Conservation (phyloP, 1,139 yeast species). For the Saccharomyces hybrid region DNA sequence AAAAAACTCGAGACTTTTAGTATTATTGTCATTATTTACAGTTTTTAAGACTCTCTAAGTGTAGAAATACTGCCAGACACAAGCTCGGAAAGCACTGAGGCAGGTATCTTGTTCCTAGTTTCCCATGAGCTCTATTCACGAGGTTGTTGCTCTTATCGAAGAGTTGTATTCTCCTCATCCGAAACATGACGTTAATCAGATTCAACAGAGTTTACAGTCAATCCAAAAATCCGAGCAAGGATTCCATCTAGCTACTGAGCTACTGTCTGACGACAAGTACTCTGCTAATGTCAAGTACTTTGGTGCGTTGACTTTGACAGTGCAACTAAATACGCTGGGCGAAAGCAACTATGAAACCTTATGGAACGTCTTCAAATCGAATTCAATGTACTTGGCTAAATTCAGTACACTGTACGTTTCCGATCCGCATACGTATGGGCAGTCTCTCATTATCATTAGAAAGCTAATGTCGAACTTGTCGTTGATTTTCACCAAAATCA, state of each 20-base stretch:
- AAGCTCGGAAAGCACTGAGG: neutral
- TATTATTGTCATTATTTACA: neutral
- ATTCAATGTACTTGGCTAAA: constrained; percentile 23
- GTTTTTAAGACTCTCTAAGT: neutral
- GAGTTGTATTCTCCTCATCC: constrained; percentile 26
- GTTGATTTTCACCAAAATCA: constrained; percentile 39
- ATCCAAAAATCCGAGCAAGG: constrained; percentile 51
- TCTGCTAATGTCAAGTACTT: constrained; percentile 54
- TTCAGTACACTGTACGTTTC: constrained; percentile 13
- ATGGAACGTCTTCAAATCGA: constrained; percentile 23
- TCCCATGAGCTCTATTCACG: constrained; percentile 17
- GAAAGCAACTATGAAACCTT: constrained; percentile 15
- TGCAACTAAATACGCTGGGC: constrained; percentile 38
- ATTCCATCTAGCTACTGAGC: constrained; percentile 41
- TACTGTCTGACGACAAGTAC: constrained; percentile 34
- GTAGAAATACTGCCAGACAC: neutral
- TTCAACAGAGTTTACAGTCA: constrained; percentile 47
- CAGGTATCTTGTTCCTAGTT: neutral
- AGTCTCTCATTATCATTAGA: constrained; percentile 34
- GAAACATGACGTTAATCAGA: constrained; percentile 36
- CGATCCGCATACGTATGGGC: constrained; percentile 12
- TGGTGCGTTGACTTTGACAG: constrained; percentile 66
- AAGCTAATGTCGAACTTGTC: constrained; percentile 50
- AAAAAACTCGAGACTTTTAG: neutral
- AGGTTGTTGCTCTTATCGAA: constrained; percentile 26